phyloP scores from a whole-genome alignment of 129 eudicot species.

The Cynara cardunculus region DNA sequence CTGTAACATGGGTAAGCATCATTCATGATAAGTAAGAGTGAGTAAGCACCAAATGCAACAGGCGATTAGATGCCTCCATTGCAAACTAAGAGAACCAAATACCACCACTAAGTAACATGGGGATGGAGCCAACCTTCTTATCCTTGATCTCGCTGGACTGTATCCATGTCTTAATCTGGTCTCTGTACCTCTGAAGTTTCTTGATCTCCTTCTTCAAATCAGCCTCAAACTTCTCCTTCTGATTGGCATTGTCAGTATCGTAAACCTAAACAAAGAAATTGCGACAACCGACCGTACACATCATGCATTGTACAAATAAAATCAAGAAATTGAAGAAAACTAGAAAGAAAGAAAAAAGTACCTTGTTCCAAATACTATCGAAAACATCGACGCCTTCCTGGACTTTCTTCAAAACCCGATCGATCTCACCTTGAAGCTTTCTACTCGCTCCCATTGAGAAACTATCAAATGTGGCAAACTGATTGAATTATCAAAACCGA shows the following conservation, averaged over 20 bases:
- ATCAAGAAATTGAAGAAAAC: not conserved
- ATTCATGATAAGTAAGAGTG: not conserved
- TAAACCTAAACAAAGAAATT: slow-evolving; percentile 46
- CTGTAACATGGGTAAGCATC: not conserved
- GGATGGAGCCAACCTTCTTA: slow-evolving; percentile 49
- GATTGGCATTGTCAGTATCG: slow-evolving; percentile 79
- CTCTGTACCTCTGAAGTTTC: slow-evolving; percentile 80
- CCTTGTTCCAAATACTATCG: slow-evolving; percentile 89
- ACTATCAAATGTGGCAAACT: not conserved
- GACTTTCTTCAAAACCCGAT: slow-evolving; percentile 79
- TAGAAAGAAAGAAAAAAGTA: not conserved
- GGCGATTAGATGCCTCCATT: not conserved
- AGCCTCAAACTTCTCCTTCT: slow-evolving; percentile 83
- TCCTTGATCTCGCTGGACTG: slow-evolving; percentile 86
- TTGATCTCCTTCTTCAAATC: slow-evolving; percentile 94
- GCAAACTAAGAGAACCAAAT: not conserved
- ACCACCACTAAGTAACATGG: not conserved
- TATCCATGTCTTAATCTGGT: slow-evolving; percentile 87
- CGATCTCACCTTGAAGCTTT: slow-evolving; percentile 87
- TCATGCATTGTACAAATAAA: not conserved
- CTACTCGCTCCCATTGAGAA: slow-evolving; percentile 81
- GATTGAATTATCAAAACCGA: not conserved
- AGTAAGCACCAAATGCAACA: not conserved
- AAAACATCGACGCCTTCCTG: slow-evolving; percentile 87
- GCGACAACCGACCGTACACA: not conserved